Conservation (phyloP, 805 yeast genomes). For the Ogataea naganishii region DNA sequence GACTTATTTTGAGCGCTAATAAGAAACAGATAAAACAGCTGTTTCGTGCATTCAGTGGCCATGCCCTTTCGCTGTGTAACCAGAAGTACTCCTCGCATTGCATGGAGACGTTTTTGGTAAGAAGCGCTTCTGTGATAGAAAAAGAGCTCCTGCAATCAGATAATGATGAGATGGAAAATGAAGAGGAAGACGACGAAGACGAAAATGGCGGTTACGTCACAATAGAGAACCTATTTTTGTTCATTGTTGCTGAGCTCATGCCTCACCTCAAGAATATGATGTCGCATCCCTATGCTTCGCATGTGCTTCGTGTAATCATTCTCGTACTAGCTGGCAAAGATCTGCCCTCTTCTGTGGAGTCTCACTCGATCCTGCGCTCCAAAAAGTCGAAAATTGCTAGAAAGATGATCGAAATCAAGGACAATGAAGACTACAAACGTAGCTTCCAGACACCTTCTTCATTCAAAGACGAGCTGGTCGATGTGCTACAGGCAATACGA, state of each 20-base stretch:
- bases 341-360: constrained; percentile 61
- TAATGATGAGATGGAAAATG: constrained; percentile 24
- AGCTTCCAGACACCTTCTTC: constrained; percentile 63
- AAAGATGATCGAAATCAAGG: constrained; percentile 84
- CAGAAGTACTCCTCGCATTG: constrained; percentile 95
- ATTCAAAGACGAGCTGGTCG: constrained; percentile 52
- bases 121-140: constrained; percentile 68
- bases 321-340: constrained; percentile 70
- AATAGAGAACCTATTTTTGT: constrained; percentile 58
- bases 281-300: constrained; percentile 78
- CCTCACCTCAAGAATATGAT: constrained; percentile 54
- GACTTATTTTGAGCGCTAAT: constrained; percentile 62
- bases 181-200: constrained; percentile 22
- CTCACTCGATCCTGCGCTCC: constrained; percentile 69
- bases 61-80: constrained; percentile 64
- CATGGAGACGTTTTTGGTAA: constrained; percentile 72
- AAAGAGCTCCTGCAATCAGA: constrained; percentile 51
- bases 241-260: constrained; percentile 58
- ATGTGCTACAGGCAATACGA: constrained; percentile 34
- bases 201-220: constrained; percentile 34
- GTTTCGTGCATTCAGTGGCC: constrained; percentile 62
- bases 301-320: constrained; percentile 66
- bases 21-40: constrained; percentile 58
- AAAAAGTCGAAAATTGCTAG: constrained; percentile 83
- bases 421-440: constrained; percentile 59